phyloP scores from a whole-genome alignment of 2,329 filamentous ascomycete species.

The Cercospora zeae-maydis region DNA sequence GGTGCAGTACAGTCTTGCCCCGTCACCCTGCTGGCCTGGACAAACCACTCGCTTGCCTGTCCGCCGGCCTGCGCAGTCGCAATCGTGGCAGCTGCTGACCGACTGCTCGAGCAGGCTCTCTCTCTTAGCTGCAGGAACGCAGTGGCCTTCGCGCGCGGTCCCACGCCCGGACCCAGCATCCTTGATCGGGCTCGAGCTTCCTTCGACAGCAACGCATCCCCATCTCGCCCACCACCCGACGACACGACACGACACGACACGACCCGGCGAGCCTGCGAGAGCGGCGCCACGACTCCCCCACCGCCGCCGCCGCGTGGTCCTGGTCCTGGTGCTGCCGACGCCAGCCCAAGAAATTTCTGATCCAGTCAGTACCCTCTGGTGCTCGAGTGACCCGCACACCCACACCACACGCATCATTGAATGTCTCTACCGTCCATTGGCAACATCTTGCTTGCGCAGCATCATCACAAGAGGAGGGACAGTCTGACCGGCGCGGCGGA shows the following conservation, averaged over 20 bases:
- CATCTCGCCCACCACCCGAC: conserved; percentile 11
- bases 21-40: neutral
- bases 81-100: conserved; percentile 8
- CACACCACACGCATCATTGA: conserved; percentile 19
- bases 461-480: conserved; percentile 36
- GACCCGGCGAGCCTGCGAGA: neutral
- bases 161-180: conserved; percentile 13
- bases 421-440: conserved; percentile 36
- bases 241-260: conserved; percentile 9
- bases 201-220: conserved; percentile 1
- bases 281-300: neutral
- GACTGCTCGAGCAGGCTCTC: conserved; percentile 3
- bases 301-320: conserved; percentile 22
- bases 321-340: conserved; percentile 1
- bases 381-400: conserved; percentile 12
- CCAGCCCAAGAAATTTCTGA: conserved; percentile 26
- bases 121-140: conserved; percentile 13
- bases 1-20: neutral
- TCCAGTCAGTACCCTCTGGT: conserved; percentile 27
- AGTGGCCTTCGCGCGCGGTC: conserved; percentile 14
- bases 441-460: conserved; percentile 29
- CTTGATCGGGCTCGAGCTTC: conserved; percentile 13
- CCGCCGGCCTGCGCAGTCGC: neutral
- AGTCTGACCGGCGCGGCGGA: conserved; percentile 33
- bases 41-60: neutral